A percentile compares a stretch with the other conserved stretches of the same genome.
These are phyloP conservation scores for Knoxdaviesia proteae DNA, from an alignment of 2,329 filamentous ascomycete species.

Conservation along the genomic window DNA sequence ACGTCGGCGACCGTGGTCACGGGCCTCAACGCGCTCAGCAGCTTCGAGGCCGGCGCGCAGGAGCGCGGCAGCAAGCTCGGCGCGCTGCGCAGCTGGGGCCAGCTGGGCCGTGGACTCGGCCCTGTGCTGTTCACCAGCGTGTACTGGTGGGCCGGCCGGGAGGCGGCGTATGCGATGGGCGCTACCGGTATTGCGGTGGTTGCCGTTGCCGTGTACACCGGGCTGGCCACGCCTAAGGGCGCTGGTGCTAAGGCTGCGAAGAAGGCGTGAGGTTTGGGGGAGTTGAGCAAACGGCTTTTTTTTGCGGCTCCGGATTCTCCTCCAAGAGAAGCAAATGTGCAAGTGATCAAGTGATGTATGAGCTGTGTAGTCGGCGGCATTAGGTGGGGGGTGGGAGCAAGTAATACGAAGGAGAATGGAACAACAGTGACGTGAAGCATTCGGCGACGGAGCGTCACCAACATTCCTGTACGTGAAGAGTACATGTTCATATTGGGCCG, in stretches of 20 bases:
- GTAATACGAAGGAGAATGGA: too few relatives aligned
- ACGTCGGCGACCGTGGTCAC: slow-evolving; percentile 93
- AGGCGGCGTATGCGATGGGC: slow-evolving; percentile 65
- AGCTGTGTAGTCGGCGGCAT: too few relatives aligned
- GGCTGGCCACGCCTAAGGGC: slow-evolving; percentile 41
- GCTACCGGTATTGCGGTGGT: slow-evolving; percentile 64
- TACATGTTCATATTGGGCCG: too few relatives aligned
- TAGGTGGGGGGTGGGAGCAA: too few relatives aligned
- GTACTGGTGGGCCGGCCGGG: slow-evolving; percentile 95
- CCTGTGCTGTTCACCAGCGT: slow-evolving; percentile 82
- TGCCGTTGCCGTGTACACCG: slow-evolving; percentile 45
- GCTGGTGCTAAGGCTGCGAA: not conserved
- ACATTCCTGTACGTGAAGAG: too few relatives aligned
- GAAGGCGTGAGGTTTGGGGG: not conserved
- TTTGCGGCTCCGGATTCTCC: too few relatives aligned
- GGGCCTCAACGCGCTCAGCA: slow-evolving; percentile 75
- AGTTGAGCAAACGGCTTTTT: too few relatives aligned
- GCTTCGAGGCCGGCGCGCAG: slow-evolving; percentile 61
- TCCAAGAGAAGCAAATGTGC: too few relatives aligned
- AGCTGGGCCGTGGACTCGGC: slow-evolving; percentile 70
- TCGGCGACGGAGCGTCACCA: too few relatives aligned
- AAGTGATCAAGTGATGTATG: too few relatives aligned
- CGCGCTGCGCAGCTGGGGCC: slow-evolving; percentile 60
- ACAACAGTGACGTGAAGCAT: too few relatives aligned
- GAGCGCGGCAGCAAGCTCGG: slow-evolving; percentile 79